Base-by-base conservation (phyloP, 495 filamentous ascomycete species). In the Cercophora scortea region DNA sequence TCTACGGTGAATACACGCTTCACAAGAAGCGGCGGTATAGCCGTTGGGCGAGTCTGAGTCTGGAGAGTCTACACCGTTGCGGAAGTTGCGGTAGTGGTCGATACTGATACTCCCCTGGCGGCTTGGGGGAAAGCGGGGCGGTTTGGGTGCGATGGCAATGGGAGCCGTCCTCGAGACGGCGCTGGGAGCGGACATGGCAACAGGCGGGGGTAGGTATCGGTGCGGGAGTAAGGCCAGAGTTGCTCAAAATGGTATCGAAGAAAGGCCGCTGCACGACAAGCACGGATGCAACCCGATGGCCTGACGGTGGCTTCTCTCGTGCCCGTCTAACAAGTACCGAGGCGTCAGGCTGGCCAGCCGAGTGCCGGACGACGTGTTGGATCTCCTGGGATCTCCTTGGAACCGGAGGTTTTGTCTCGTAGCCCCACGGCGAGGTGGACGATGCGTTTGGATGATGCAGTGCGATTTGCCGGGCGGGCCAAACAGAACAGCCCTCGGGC, bases 1-100 rank as follows among this genome's bases (percentile, higher is more conserved):
- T 68, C 91, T 90, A 63, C 90, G 77, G 68, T 82, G 80, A 51
- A 89, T 76, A 71, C 93, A 98, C 41, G 87, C 68, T 60, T 75
- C 77, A 62, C 78, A 81, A 40, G 76, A 70, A 32, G 51, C 61
- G 38, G 67, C 57, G 17, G 61, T 47, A n/a, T 60, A 61, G 17
- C 72, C 69, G 63, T 64, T 75, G 48, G 70, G 59, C 19, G 74
- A 78, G 44, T 72, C 66, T 16, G 75, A 75, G 42, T 78, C 75
- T n/a, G 75, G 64, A 12, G 64, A 77, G 51, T 76, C 70, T 47
- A 72, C 65, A 56, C 74, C 72, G 57, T 64, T 70, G 57, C 73
- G 73, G 55, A 70, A 71, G 49, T 66, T 64, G 33, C 62, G 57
- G 40, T 61, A 67, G 13, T 66, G 62, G 52, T 70, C 65, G 56